Conservation (phyloP, 306 rosid species). For the Vigna angularis region DNA sequence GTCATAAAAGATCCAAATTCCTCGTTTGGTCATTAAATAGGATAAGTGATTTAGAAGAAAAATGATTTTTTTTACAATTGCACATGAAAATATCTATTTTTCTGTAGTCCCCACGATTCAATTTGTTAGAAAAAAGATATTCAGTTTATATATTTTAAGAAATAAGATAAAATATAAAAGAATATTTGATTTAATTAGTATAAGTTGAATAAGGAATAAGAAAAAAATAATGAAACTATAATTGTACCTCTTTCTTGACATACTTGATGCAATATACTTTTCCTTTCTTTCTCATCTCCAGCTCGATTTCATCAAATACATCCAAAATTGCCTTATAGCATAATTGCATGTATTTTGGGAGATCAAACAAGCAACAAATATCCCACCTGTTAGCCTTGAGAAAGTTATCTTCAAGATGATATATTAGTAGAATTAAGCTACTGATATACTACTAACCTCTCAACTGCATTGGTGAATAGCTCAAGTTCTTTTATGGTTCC, state of each 20-base stretch:
- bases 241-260: background rate
- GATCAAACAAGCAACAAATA: slow-evolving; percentile 33
- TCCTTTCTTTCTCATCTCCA: slow-evolving; percentile 39
- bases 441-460: background rate
- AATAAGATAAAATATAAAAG: background rate
- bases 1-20: too few relatives aligned
- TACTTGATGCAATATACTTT: background rate
- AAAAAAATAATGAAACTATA: too few relatives aligned
- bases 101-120: too few relatives aligned
- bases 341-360: slow-evolving; percentile 43
- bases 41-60: too few relatives aligned
- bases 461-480: slow-evolving; percentile 50
- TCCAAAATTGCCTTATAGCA: slow-evolving; percentile 16
- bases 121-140: too few relatives aligned
- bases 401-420: background rate
- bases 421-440: background rate
- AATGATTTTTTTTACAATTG: too few relatives aligned
- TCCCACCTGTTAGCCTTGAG: slow-evolving; percentile 30
- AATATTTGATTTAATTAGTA: too few relatives aligned
- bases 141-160: too few relatives aligned
- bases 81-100: too few relatives aligned
- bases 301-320: slow-evolving; percentile 39
- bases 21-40: too few relatives aligned
- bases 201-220: too few relatives aligned
- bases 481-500: slow-evolving; percentile 61